Evolutionary conservation across 345 rosid genomes (phyloP), one percentile per base, ranked within the genome.

Genomic region (Citrus glauca): DNA sequence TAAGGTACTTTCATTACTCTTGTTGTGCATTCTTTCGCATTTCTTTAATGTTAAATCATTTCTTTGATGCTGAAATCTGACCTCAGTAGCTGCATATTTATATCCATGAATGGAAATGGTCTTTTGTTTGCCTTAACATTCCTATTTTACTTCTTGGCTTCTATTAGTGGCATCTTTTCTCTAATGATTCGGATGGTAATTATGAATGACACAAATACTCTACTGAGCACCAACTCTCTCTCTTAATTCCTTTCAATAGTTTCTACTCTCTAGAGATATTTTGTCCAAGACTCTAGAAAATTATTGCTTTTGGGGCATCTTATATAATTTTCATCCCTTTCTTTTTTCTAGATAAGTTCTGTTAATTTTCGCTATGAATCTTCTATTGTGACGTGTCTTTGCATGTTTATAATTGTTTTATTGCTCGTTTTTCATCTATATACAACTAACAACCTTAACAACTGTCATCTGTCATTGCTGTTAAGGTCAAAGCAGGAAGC

Each of bases 401-500:
- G 62, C 66, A 17, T 56, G 66, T 56, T 28, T 38, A 35, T 40
- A 13, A 24, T 61, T 71, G 66, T 5, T 53, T 66, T 50, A 32
- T 50, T 75, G 33, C 69, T 19, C 33, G 24, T 27, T 63, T n/a
- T 19, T 35, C 72, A 22, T 25, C 68, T 6, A 16, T 19, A 17
- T 71, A 7, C 53, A 10, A 57, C 68, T 37, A 9, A 37, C 42
- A 20, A 77, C 24, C 30, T 63, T 76, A 22, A 50, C 66, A 20
- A 40, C 50, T 75, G 45, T 65, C 55, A 75, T 64, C 32, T 69
- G 70, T 55, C 45, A 57, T 70, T 80, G 73, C 30, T 79, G 62
- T 84, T 75, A 74, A 96, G 99, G 98, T 96, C 80, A 96, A 91
- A 92, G 85, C 84, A 66, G 98, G 92, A 84, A 85, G 80, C 59